Conservation (phyloP, 306 rosid genomes). For the Luffa acutangula region DNA sequence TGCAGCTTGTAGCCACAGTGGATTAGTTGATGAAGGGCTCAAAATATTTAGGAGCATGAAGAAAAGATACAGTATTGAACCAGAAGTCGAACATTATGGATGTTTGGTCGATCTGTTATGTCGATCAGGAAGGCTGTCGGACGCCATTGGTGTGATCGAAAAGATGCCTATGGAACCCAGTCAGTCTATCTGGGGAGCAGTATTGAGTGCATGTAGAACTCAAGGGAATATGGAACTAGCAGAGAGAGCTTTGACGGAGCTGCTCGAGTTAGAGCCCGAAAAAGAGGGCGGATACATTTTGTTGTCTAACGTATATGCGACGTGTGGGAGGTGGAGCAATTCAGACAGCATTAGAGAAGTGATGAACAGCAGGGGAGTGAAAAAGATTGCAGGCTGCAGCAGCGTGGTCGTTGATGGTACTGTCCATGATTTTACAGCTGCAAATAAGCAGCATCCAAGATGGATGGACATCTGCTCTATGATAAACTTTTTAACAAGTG, state of each 20-base stretch:
- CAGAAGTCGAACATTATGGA: slow-evolving; percentile 41
- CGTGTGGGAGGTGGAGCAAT: slow-evolving; percentile 34
- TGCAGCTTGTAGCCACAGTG: slow-evolving; percentile 45
- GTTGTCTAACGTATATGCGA: slow-evolving; percentile 42
- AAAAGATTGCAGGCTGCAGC: slow-evolving; percentile 44
- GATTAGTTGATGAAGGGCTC: slow-evolving; percentile 43
- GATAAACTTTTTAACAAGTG: slow-evolving; percentile 17
- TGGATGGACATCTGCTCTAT: slow-evolving; percentile 30
- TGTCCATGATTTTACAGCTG: slow-evolving; percentile 28
- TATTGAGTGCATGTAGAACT: slow-evolving; percentile 45
- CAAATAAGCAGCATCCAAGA: slow-evolving; percentile 33
- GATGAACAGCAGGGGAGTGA: slow-evolving; percentile 41
- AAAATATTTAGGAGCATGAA: slow-evolving; percentile 29
- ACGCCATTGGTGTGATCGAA: slow-evolving; percentile 30
- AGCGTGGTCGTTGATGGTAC: slow-evolving; percentile 31
- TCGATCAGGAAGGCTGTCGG: slow-evolving; percentile 29
- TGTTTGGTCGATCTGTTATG: slow-evolving; percentile 47
- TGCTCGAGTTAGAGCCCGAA: slow-evolving; percentile 35
- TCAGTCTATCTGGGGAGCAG: slow-evolving; percentile 39
- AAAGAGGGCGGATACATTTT: slow-evolving; percentile 41
- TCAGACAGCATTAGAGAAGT: slow-evolving; percentile 30
- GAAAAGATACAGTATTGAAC: slow-evolving; percentile 23
- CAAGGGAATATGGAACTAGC: slow-evolving; percentile 30
- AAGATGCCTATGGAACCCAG: slow-evolving; percentile 43
- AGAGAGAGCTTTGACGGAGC: slow-evolving; percentile 34